A percentile compares a stretch with the other conserved stretches of the same genome.
phyloP scores from a whole-genome alignment of 2,329 filamentous ascomycete species.

The Microcyclospora tardicrescens region DNA sequence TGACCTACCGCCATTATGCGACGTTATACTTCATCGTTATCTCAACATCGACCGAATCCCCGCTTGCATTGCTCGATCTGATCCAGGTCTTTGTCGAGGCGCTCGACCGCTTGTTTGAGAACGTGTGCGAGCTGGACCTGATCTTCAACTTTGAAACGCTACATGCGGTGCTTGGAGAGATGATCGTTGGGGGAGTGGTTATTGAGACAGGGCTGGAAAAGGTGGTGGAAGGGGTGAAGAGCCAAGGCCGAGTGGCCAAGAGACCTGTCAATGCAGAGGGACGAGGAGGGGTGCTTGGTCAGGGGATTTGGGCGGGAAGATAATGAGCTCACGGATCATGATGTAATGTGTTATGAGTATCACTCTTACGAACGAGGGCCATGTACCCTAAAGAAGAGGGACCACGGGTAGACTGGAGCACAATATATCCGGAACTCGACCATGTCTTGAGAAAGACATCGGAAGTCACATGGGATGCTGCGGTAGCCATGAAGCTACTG shows the following conservation, averaged over 20 bases:
- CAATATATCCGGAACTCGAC: no score
- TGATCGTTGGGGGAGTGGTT: constrained; percentile 91
- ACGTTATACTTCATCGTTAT: constrained; percentile 99
- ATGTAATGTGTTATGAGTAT: neutral
- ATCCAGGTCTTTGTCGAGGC: constrained; percentile 98
- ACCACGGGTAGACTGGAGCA: no score
- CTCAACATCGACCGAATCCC: constrained; percentile 88
- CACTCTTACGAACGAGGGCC: no score
- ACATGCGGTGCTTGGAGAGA: constrained; percentile 79
- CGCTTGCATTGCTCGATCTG: constrained; percentile 84
- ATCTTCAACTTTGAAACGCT: constrained; percentile 99
- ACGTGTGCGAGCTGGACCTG: constrained; percentile 93
- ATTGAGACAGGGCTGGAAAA: constrained; percentile 82
- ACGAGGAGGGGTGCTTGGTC: constrained; percentile 28
- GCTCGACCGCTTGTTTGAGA: constrained; percentile 88
- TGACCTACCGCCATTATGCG: constrained; percentile 96
- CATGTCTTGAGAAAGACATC: no score
- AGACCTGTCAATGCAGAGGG: constrained; percentile 59
- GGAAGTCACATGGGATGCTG: no score
- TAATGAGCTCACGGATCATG: constrained; percentile 11
- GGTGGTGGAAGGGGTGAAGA: constrained; percentile 70
- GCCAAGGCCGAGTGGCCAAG: constrained; percentile 66
- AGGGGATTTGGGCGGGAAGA: constrained; percentile 24
- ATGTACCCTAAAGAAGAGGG: no score
- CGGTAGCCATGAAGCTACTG: no score